Percentiles rank a stretch among this genome's conserved stretches.
Conservation (phyloP, 352 stramenopile genomes). For the Globisporangium camurandrum region DNA sequence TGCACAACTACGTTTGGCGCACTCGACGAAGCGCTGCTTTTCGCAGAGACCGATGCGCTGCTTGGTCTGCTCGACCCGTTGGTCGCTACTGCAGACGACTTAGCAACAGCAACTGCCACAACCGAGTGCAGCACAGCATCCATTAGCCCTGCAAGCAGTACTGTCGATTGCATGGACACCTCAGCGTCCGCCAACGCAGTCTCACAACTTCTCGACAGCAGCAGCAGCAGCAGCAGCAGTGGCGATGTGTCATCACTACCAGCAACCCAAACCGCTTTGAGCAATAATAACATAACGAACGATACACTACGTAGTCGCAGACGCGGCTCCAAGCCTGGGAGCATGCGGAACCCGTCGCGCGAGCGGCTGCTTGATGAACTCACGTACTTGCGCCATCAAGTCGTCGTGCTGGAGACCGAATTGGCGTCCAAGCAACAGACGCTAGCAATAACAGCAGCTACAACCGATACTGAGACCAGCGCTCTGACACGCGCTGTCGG, state of each 20-base stretch:
- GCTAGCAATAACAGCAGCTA: constrained; percentile 3
- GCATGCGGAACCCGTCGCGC: constrained; percentile 11
- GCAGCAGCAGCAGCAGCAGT: background rate
- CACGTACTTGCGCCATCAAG: constrained; percentile 14
- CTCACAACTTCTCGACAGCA: background rate
- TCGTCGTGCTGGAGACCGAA: constrained; percentile 14
- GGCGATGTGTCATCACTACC: background rate
- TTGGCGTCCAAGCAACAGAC: constrained; percentile 5
- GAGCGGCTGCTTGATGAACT: constrained; percentile 19
- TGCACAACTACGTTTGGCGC: background rate
- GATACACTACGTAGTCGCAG: background rate
- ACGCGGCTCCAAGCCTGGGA: constrained; percentile 4
- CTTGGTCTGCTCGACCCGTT: constrained; percentile 1
- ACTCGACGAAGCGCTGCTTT: constrained; percentile 6
- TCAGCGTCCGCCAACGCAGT: no score
- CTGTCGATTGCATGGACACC: no score
- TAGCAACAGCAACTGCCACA: no score
- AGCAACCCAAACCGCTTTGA: background rate
- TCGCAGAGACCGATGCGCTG: constrained; percentile 9
- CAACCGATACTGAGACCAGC: background rate
- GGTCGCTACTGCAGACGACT: background rate
- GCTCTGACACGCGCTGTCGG: background rate
- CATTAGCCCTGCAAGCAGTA: no score
- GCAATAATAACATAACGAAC: background rate
- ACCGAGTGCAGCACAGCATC: background rate